phyloP scores from a whole-genome alignment of 805 yeast species.

The Saccharomycopsis amapae region DNA sequence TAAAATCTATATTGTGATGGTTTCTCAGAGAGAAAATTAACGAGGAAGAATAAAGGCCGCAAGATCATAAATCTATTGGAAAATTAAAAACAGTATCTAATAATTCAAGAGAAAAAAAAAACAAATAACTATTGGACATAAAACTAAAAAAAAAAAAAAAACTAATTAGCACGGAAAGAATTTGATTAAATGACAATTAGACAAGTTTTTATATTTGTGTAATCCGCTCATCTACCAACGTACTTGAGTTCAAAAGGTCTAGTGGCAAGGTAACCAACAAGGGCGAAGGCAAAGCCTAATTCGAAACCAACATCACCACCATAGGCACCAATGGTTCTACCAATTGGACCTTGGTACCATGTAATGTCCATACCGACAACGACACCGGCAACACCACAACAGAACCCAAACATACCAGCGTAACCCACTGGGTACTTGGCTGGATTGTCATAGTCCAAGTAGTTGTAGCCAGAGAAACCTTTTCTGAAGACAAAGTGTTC shows the following conservation, averaged over 20 bases:
- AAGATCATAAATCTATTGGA: no score
- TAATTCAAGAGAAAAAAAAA: not conserved
- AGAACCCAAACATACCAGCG: slow-evolving; percentile 73
- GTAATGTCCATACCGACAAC: slow-evolving; percentile 82
- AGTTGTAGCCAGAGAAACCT: slow-evolving; percentile 54
- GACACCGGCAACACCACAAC: slow-evolving; percentile 80
- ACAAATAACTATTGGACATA: not conserved
- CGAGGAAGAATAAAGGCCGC: no score
- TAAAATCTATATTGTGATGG: no score
- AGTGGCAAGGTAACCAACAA: slow-evolving; percentile 49
- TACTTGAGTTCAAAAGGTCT: slow-evolving; percentile 69
- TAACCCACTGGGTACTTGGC: slow-evolving; percentile 61
- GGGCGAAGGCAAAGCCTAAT: slow-evolving; percentile 62
- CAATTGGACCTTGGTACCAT: slow-evolving; percentile 76
- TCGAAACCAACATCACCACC: slow-evolving; percentile 88
- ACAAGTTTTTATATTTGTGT: not conserved
- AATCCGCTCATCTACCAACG: slow-evolving; percentile 35
- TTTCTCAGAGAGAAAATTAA: no score
- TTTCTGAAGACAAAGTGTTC: slow-evolving; percentile 80
- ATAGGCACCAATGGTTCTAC: slow-evolving; percentile 45
- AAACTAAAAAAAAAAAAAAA: not conserved
- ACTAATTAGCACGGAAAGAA: not conserved
- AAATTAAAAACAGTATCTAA: not conserved
- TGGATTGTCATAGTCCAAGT: slow-evolving; percentile 52
- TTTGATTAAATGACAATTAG: not conserved